Percentiles rank a stretch among this genome's conserved stretches.
These are phyloP conservation scores for Ceratobasidium sp. DNA, from an alignment of 1,284 basidiomycete species.

Conservation along the genomic window DNA sequence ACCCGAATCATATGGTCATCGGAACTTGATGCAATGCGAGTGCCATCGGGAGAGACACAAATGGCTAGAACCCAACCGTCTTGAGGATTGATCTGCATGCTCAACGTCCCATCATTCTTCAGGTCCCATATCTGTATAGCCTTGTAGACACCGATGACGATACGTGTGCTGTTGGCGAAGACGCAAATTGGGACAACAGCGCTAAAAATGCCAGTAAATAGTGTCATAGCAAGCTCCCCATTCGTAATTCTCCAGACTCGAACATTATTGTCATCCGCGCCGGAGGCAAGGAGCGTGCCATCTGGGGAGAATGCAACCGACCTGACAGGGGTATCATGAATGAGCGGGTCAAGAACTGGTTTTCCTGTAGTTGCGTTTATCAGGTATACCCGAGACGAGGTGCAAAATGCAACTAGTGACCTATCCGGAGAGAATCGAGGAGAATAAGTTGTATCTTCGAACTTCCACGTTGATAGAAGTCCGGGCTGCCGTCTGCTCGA, in stretches of 20 bases:
- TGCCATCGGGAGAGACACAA: constrained; percentile 36
- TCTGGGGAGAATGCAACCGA: not conserved
- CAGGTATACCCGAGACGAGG: too few species aligned
- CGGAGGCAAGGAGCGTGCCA: not conserved
- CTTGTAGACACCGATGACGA: not conserved
- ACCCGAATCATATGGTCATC: constrained; percentile 9
- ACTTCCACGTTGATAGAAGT: too few species aligned
- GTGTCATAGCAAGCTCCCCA: not conserved
- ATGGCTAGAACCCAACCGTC: not conserved
- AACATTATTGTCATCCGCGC: not conserved
- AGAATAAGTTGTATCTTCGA: too few species aligned
- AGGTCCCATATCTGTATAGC: not conserved
- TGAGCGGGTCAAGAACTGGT: not conserved
- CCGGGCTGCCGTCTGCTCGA: too few species aligned
- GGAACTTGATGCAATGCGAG: constrained; percentile 17
- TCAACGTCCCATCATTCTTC: not conserved
- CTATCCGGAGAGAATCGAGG: too few species aligned
- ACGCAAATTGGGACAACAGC: not conserved
- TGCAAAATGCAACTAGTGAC: too few species aligned
- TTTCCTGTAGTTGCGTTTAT: not conserved
- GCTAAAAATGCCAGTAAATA: not conserved
- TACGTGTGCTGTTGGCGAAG: too few species aligned
- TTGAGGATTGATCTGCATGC: not conserved
- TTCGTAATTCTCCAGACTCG: not conserved
- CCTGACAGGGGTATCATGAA: not conserved